These are phyloP conservation scores for Gossypium turneri DNA, from an alignment of 345 rosid species.

Conservation along the genomic window DNA sequence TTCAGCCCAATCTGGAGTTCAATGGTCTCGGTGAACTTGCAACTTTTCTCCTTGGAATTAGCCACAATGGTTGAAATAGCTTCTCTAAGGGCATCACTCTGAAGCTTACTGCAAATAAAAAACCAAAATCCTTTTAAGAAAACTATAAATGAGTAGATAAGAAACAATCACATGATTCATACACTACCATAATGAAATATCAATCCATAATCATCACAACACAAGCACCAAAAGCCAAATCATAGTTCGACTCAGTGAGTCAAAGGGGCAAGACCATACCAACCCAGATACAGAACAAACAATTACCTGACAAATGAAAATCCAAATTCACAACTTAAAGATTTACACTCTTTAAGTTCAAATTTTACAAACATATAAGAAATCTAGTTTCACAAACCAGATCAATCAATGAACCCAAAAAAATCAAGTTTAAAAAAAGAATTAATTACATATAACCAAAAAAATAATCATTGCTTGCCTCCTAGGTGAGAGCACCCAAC, in stretches of 20 bases:
- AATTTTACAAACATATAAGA: no score
- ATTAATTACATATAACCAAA: no score
- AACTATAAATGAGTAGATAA: background rate
- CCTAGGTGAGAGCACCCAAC: background rate
- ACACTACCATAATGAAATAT: background rate
- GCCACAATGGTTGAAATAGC: background rate
- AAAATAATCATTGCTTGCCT: no score
- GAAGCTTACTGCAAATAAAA: background rate
- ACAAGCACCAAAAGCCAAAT: background rate
- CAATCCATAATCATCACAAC: background rate
- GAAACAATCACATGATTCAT: background rate
- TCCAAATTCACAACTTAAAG: no score
- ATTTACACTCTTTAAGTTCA: no score
- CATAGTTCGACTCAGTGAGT: no score
- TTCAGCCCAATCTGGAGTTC: background rate
- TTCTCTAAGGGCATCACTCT: conserved; percentile 2
- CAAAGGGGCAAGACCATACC: no score
- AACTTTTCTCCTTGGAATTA: background rate
- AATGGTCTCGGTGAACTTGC: background rate
- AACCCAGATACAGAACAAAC: no score
- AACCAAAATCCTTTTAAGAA: background rate
- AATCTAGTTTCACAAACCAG: no score
- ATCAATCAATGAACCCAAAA: no score
- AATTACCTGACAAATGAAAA: no score
- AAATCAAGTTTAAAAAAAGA: no score